These are phyloP conservation scores for Turnera subulata DNA, from an alignment of 345 rosid genomes.

Conservation along the genomic window DNA sequence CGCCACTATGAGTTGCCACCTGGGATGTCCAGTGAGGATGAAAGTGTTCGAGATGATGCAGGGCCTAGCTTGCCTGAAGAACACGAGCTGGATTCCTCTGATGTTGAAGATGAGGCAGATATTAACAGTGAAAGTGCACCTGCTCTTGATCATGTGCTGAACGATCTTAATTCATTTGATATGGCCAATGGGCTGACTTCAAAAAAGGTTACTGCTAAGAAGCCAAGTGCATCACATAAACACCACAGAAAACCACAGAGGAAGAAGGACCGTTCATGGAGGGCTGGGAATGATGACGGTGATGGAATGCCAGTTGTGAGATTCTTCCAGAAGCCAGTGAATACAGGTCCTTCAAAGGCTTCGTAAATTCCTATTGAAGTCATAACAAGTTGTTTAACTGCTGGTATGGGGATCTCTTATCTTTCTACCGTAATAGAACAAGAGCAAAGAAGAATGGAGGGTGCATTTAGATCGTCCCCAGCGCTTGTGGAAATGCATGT, in stretches of 20 bases:
- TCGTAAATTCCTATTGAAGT: slow-evolving; percentile 21
- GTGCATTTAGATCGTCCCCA: too few species aligned
- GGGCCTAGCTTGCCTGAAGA: slow-evolving; percentile 24
- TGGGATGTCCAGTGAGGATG: slow-evolving; percentile 36
- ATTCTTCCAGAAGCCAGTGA: slow-evolving; percentile 60
- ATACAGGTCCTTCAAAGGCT: slow-evolving; percentile 42
- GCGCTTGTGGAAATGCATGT: too few species aligned
- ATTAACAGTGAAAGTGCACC: slow-evolving; percentile 24
- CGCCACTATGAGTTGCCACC: slow-evolving; percentile 79
- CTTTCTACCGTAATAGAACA: too few species aligned
- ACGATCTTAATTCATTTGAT: slow-evolving; percentile 72
- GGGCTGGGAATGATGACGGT: slow-evolving; percentile 48
- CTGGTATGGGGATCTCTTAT: background rate
- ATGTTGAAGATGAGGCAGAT: slow-evolving; percentile 29
- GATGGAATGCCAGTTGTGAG: slow-evolving; percentile 75
- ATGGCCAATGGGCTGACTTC: slow-evolving; percentile 56
- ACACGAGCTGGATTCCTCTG: slow-evolving; percentile 41
- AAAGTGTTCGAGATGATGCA: slow-evolving; percentile 19
- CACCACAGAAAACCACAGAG: slow-evolving; percentile 71
- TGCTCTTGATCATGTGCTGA: slow-evolving; percentile 51
- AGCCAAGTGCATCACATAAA: slow-evolving; percentile 49
- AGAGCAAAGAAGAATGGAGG: too few species aligned
- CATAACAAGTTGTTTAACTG: background rate
- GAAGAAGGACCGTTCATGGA: slow-evolving; percentile 68
- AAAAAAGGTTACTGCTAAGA: slow-evolving; percentile 42